Base-by-base conservation (phyloP, 2,329 filamentous ascomycete genomes). In the Fonsecaea pugnacius region DNA sequence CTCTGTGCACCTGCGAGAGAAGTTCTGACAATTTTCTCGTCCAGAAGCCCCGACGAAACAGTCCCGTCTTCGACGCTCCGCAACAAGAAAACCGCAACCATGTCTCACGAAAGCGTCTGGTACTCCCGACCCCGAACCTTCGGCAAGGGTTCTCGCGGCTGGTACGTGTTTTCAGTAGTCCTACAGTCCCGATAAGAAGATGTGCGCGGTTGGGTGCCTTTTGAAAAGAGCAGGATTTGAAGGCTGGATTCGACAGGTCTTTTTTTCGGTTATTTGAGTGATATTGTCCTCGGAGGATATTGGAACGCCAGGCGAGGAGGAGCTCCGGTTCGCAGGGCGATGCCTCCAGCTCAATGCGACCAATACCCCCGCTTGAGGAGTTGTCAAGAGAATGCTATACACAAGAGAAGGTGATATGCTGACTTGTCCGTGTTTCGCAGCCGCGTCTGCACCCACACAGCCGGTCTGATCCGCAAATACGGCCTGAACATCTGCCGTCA, bases 401-500 rank as follows among this genome's bases (percentile, higher is more conserved):
- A 8, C 10, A 2, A 18, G 16, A 14, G 21, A 18, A 24, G 12
- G 10, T 12, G 12, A n/a, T 32, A 1, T 53, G 67, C 70, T 72
- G 60, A 74, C 61, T 14, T 9, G 36, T 63, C 52, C 48, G 60
- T 62, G 67, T 67, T 69, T 62, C 51, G 63, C 77, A 91, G 89
- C 86, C 89, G 89, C 78, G 88, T 91, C 79, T 91, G 89, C 91
- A 92, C 92, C 79, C 94, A 99, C 91, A 89, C 87, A 79, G 94
- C 95, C 78, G 95, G 95, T 96, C 89, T 99, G 75, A 96, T 99
- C 89, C 93, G 95, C 87, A 99, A 99, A 87, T 99, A 99, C 86
- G 94, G 95, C 79, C 87, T 97, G 76, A 92, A 79, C 75, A 87
- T 89, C 82, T 88, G 86, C 84, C 85, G 86, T 84, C 83, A 86